Evolutionary conservation across 352 stramenopile genomes (phyloP).

Genomic region (Phytophthora palmivora): DNA sequence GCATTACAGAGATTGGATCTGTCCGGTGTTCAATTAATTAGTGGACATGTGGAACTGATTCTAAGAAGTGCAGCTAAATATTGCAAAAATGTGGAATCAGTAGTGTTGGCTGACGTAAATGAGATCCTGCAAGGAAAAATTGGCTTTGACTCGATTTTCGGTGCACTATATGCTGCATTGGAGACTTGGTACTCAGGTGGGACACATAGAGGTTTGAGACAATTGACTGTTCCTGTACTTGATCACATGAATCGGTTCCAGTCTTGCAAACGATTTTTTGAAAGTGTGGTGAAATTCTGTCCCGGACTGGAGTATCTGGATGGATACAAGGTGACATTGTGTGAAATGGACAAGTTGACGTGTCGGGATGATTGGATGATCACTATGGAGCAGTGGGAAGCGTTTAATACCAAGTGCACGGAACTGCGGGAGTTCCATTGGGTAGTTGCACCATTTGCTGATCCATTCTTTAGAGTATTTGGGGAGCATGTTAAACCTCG

Average conservation of each 20-base stretch:
- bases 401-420: constrained; percentile 43
- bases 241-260: constrained; percentile 23
- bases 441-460: constrained; percentile 45
- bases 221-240: constrained; percentile 37
- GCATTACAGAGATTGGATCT: constrained; percentile 40
- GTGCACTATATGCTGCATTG: constrained; percentile 34
- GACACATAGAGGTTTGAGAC: constrained; percentile 27
- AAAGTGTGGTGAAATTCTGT: constrained; percentile 41
- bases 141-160: constrained; percentile 29
- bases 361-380: constrained; percentile 41
- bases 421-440: constrained; percentile 49
- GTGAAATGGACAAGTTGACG: constrained; percentile 42
- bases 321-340: constrained; percentile 43
- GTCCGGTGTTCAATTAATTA: constrained; percentile 32
- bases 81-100: constrained; percentile 36
- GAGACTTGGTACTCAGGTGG: constrained; percentile 31
- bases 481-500: constrained; percentile 42
- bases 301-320: constrained; percentile 43
- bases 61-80: constrained; percentile 32
- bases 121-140: constrained; percentile 13
- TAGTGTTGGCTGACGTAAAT: constrained; percentile 24
- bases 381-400: constrained; percentile 37
- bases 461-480: constrained; percentile 51
- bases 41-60: constrained; percentile 29
- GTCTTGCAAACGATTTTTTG: constrained; percentile 28